phyloP scores from a whole-genome alignment of 129 eudicot genomes.

The Helianthus tuberosus region DNA sequence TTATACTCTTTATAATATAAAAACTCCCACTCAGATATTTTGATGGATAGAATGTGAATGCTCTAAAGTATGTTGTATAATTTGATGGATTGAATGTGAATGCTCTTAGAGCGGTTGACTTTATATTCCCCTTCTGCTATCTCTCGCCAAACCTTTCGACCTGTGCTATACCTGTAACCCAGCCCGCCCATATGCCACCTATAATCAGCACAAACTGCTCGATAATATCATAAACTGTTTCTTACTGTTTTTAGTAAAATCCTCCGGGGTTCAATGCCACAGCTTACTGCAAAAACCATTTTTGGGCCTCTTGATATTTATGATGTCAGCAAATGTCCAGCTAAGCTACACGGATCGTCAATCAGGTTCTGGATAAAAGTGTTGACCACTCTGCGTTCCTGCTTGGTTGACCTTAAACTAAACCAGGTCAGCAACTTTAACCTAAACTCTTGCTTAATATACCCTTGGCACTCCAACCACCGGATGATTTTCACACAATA shows the following conservation, averaged over 20 bases:
- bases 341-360: slow-evolving; percentile 90
- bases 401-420: slow-evolving; percentile 87
- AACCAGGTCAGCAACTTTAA: slow-evolving; percentile 88
- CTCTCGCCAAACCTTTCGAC: no score
- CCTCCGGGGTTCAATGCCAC: slow-evolving; percentile 46
- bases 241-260: slow-evolving; percentile 16
- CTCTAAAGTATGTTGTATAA: no score
- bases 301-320: slow-evolving; percentile 62
- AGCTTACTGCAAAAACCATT: slow-evolving; percentile 76
- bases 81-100: no score
- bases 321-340: slow-evolving; percentile 77
- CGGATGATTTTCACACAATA: slow-evolving; percentile 82
- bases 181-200: no score
- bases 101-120: no score
- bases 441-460: slow-evolving; percentile 78
- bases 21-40: no score
- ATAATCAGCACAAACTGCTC: slow-evolving; percentile 16
- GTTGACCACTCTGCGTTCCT: slow-evolving; percentile 89
- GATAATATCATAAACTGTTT: not conserved
- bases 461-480: slow-evolving; percentile 79
- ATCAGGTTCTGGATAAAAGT: slow-evolving; percentile 72
- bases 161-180: no score
- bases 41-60: no score
- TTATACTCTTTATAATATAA: no score
- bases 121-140: no score